Evolutionary conservation across 2,329 filamentous ascomycete species (phyloP), one percentile per base, ranked within the genome.

Genomic region (Fusarium torulosum): DNA sequence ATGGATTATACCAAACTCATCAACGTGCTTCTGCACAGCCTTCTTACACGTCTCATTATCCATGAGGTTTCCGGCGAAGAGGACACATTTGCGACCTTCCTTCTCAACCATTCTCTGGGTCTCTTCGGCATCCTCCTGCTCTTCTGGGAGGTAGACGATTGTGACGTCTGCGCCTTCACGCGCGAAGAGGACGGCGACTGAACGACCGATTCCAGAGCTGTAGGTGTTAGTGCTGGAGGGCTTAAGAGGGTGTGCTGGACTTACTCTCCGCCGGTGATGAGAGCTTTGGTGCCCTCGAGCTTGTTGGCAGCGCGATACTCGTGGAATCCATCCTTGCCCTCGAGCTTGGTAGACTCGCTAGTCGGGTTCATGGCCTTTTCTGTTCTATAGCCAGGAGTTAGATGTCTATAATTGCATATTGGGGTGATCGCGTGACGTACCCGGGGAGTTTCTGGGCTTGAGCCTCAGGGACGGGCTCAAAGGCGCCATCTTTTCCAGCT

Each of bases 251-350:
- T 15, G 15, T 0, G 9, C 4, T 4, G 2, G 2, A 75, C 83
- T 65, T 74, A 86, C 83, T 87, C 85, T 69, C 85, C 85, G 4
- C 85, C 85, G 0, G 85, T 87, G 59, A 88, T 85, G 9, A 87
- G 70, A 3, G 81, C 83, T 41, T 85, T 86, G 70, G 80, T 81
- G 9, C 79, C 81, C 33, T 80, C 80, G 44, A 88, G 74, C 63
- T 86, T 86, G 17, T 79, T 80, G 2, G 82, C 82, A 0, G 83
- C 83, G 7, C 68, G 59, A 20, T 81, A 80, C 41, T 83, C 80
- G 5, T 77, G 63, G 23, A 80, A 74, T 10, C 72, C 62, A 23
- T 72, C 68, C 46, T 79, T 78, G 21, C 80, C 80, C 52, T 82
- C 78, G 3, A 82, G 75, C 37, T 76, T 79, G 2, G 79, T 82